These are phyloP conservation scores for Penicillium bialowiezense DNA, from an alignment of 495 filamentous ascomycete species.

Conservation along the genomic window DNA sequence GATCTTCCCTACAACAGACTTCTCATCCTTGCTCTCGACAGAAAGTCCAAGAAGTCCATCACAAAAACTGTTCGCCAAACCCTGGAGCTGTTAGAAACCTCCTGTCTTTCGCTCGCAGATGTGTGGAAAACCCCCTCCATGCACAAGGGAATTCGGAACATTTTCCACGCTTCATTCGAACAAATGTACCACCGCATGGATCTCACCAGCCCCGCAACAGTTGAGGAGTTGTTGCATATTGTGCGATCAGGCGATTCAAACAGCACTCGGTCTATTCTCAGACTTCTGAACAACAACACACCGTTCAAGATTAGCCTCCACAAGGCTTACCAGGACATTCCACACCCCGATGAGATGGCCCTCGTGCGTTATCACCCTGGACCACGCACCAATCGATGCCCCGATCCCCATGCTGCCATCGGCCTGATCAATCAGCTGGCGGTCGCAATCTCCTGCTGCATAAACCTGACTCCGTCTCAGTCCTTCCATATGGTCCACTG, in stretches of 20 bases:
- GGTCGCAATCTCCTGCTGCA: slow-evolving; percentile 30
- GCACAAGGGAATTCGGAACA: slow-evolving; percentile 22
- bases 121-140: slow-evolving; percentile 26
- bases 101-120: slow-evolving; percentile 25
- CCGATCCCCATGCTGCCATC: slow-evolving; percentile 37
- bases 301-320: slow-evolving; percentile 39
- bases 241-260: slow-evolving; percentile 33
- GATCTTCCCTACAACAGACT: slow-evolving; percentile 34
- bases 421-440: slow-evolving; percentile 41
- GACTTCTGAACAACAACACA: slow-evolving; percentile 36
- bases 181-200: slow-evolving; percentile 34
- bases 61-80: slow-evolving; percentile 23
- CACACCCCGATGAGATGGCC: slow-evolving; percentile 28
- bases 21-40: slow-evolving; percentile 26
- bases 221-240: slow-evolving; percentile 26
- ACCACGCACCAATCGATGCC: slow-evolving; percentile 16
- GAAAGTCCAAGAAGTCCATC: slow-evolving; percentile 22
- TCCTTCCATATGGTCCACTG: slow-evolving; percentile 38
- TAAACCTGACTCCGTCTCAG: slow-evolving; percentile 30
- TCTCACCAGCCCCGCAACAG: slow-evolving; percentile 29
- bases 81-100: slow-evolving; percentile 31
- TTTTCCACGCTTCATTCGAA: slow-evolving; percentile 30
- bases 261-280: slow-evolving; percentile 31
- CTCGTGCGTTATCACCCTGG: slow-evolving; percentile 31
- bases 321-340: slow-evolving; percentile 29